These are phyloP conservation scores for Anthoceros angustus DNA, from an alignment of 225 moss, liverwort and hornwort genomes.

Conservation along the genomic window DNA sequence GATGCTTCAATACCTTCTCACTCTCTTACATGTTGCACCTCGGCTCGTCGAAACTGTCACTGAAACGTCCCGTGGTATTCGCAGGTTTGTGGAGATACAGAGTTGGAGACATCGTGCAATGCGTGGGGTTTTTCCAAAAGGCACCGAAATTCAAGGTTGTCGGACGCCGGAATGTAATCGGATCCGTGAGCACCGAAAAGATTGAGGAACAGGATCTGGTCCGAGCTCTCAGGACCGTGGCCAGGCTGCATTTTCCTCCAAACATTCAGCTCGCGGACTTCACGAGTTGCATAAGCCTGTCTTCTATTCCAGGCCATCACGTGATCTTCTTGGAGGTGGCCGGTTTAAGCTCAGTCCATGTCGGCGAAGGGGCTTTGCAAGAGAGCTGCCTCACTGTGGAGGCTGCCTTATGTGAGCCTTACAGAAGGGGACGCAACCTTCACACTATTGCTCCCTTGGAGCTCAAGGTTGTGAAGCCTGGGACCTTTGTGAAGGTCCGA, in stretches of 20 bases:
- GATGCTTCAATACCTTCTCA: not conserved
- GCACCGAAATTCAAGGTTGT: constrained; percentile 46
- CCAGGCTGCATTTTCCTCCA: constrained; percentile 15
- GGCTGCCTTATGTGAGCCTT: not conserved
- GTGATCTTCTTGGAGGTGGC: constrained; percentile 57
- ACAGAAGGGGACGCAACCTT: not conserved
- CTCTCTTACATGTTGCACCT: no score
- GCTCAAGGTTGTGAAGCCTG: not conserved
- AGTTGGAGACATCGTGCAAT: constrained; percentile 58
- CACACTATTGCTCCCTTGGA: not conserved
- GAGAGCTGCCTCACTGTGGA: not conserved
- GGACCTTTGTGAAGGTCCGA: not conserved
- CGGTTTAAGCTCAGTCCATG: not conserved
- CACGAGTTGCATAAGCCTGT: constrained; percentile 35
- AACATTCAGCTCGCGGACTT: constrained; percentile 52
- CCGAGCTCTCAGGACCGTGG: constrained; percentile 24
- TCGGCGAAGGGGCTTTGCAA: not conserved
- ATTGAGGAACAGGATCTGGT: constrained; percentile 67
- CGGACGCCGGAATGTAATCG: constrained; percentile 41
- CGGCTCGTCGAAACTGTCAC: no score
- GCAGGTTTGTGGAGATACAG: constrained; percentile 68
- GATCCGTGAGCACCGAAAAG: constrained; percentile 45
- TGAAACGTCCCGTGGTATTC: not conserved
- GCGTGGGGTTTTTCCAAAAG: constrained; percentile 46
- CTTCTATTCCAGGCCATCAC: constrained; percentile 42